A percentile compares a stretch with the other conserved stretches of the same genome.
Conservation (phyloP, 495 filamentous ascomycete genomes). For the Xylaria venustula region DNA sequence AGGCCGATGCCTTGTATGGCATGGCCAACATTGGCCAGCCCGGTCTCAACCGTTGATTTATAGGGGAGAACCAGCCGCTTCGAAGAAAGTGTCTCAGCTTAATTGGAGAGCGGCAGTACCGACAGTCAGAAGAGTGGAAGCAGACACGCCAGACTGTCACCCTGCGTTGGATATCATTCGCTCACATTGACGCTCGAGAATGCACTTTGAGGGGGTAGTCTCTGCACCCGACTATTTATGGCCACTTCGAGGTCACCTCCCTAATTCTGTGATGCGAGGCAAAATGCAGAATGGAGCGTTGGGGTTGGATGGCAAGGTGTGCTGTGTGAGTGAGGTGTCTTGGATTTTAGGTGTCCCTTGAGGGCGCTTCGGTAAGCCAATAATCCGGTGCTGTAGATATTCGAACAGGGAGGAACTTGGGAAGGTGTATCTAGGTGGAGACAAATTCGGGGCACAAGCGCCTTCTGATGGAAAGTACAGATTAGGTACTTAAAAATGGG, state of each 20-base stretch:
- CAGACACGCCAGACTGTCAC: not conserved
- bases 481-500: not conserved
- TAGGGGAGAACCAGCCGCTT: too few species aligned
- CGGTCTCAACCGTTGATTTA: too few species aligned
- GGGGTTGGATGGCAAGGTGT: not conserved
- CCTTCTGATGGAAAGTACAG: too few species aligned
- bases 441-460: too few species aligned
- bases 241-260: not conserved
- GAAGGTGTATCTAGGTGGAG: not conserved
- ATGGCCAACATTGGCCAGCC: too few species aligned
- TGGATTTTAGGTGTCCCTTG: too few species aligned
- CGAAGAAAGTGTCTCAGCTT: too few species aligned
- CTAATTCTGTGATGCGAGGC: not conserved
- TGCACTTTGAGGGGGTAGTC: not conserved
- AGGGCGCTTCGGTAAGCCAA: not conserved
- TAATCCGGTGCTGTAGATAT: not conserved
- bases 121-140: not conserved
- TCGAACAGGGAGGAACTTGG: not conserved
- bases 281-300: not conserved
- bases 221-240: not conserved
- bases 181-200: not conserved
- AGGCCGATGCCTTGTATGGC: too few species aligned
- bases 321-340: too few species aligned
- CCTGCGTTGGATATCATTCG: not conserved
- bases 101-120: too few species aligned